Evolutionary conservation across 2,329 filamentous ascomycete genomes (phyloP).

Genomic region (Sporothrix inflata): DNA sequence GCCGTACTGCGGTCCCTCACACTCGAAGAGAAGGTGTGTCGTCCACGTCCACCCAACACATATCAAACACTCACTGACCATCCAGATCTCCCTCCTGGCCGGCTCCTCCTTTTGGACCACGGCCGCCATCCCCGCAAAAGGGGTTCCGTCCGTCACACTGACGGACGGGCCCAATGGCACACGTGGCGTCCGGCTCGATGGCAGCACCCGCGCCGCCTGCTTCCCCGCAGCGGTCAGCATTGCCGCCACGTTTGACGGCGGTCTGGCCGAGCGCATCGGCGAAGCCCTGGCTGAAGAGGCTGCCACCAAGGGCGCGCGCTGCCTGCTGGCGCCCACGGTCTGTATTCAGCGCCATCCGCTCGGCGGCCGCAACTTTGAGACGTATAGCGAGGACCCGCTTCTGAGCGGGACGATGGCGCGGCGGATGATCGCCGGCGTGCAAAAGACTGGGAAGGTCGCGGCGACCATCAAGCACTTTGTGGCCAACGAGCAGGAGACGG

Average conservation of each 20-base stretch:
- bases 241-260: constrained; percentile 76
- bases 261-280: constrained; percentile 70
- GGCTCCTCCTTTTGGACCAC: constrained; percentile 16
- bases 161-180: constrained; percentile 73
- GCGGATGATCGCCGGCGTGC: constrained; percentile 71
- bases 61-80: background rate
- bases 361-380: constrained; percentile 83
- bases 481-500: constrained; percentile 73
- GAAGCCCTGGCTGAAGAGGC: constrained; percentile 71
- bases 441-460: constrained; percentile 69
- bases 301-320: constrained; percentile 62
- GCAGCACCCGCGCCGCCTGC: constrained; percentile 71
- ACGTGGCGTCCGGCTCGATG: constrained; percentile 69
- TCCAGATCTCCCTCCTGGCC: background rate
- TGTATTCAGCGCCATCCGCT: constrained; percentile 82
- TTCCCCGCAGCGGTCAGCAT: constrained; percentile 64
- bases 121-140: constrained; percentile 13
- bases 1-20: background rate
- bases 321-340: constrained; percentile 77
- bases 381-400: constrained; percentile 80
- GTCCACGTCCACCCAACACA: background rate
- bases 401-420: constrained; percentile 74
- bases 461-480: constrained; percentile 46
- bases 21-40: background rate
- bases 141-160: background rate